Base-by-base conservation (phyloP, 2,329 filamentous ascomycete genomes). In the Parastagonospora avenae region DNA sequence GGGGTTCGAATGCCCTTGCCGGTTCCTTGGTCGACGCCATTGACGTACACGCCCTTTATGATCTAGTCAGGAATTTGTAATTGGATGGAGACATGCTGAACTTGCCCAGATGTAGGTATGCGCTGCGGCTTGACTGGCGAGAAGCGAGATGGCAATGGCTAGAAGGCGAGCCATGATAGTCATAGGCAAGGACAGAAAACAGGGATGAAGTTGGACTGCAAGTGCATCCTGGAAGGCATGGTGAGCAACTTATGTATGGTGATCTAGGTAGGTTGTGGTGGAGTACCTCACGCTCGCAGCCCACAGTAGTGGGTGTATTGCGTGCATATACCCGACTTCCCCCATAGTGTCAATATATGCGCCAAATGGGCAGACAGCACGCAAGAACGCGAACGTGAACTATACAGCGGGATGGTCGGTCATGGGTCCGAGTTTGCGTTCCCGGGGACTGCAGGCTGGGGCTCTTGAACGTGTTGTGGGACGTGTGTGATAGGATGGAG, bases 51-150 rank as follows among this genome's bases (percentile, higher is more conserved):
- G 14, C 66, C 64, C 65, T 68, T 40, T 8, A n/a, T 19, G 11
- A 14, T n/a, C 12, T 51, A 39, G 31, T 10, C 12, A 45, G 14
- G n/a, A 32, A 14, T 8, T n/a, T 31, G 8, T 4, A 6, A 29
- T 8, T 24, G 24, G 10, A 2, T 31, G 4, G n/a, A n/a, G 10
- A 6, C 12, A 16, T 1, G 12, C 16, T 29, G 6, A 7, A 8
- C 37, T 14, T 19, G 64, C 64, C 66, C 65, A 70, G 15, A 68
- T 67, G 52, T 63, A 68, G 2, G 64, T 67, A 46, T 70, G 67
- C 14, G 65, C 65, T 42, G 35, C 45, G 7, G 57, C 55, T 38
- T 64, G 57, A 9, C 56, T 43, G 8, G 57, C 46, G 28, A 66
- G 52, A 31, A 68, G 56, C 16, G 56, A 49, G 15, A 63, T 29